Conservation (phyloP, 2,329 filamentous ascomycete genomes). For the Colletotrichum kahawae region DNA sequence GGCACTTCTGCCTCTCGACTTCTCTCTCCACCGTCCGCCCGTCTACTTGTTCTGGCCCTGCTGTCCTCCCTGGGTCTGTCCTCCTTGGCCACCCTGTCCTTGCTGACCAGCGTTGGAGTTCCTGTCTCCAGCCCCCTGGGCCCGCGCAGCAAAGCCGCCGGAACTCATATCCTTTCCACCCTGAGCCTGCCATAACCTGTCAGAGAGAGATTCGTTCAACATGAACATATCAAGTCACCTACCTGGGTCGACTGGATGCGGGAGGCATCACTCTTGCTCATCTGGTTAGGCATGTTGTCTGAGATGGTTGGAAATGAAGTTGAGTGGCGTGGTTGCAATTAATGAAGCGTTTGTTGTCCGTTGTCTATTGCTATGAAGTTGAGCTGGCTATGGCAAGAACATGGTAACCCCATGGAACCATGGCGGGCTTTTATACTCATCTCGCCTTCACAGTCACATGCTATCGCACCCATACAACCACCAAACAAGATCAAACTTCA, state of each 20-base stretch:
- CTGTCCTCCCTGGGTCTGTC: neutral
- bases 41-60: constrained; percentile 7
- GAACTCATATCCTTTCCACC: neutral
- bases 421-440: neutral
- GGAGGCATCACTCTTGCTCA: neutral
- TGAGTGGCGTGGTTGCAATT: neutral
- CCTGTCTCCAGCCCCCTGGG: neutral
- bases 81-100: neutral
- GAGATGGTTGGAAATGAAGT: neutral
- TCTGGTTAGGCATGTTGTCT: neutral
- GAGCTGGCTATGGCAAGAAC: neutral
- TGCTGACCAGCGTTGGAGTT: constrained; percentile 1
- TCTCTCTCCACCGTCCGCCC: neutral
- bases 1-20: neutral
- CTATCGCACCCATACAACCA: neutral
- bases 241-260: neutral
- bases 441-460: neutral
- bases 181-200: rapidly evolving
- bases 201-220: rapidly evolving
- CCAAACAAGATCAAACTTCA: neutral
- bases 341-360: neutral
- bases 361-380: neutral
- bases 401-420: rapidly evolving
- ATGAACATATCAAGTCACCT: neutral
- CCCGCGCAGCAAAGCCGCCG: neutral